Percentiles rank a stretch among this genome's conserved stretches.
These are phyloP conservation scores for Chlorophyllum brunneum DNA, from an alignment of 768 basidiomycete species.

Conservation along the genomic window DNA sequence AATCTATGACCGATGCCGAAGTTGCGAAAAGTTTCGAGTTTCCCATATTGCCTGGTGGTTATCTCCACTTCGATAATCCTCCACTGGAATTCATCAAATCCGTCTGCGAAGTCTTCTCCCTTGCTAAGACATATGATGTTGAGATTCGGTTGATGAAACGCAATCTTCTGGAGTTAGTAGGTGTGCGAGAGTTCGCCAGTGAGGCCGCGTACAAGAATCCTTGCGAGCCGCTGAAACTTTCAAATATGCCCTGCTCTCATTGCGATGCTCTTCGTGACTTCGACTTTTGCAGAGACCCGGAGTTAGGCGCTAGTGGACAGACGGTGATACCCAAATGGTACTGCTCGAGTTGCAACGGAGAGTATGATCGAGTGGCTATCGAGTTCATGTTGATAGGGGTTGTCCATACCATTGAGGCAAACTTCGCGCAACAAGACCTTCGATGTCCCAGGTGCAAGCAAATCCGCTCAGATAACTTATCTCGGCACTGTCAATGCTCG, in stretches of 20 bases:
- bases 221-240: slow-evolving; percentile 80
- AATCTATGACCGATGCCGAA: slow-evolving; percentile 53
- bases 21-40: slow-evolving; percentile 63
- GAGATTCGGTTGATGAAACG: slow-evolving; percentile 89
- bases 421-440: slow-evolving; percentile 87
- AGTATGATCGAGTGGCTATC: slow-evolving; percentile 86
- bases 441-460: slow-evolving; percentile 87
- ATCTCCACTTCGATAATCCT: slow-evolving; percentile 76
- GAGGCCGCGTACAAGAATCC: slow-evolving; percentile 90
- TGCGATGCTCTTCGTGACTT: slow-evolving; percentile 87
- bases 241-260: slow-evolving; percentile 83
- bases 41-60: slow-evolving; percentile 83
- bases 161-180: slow-evolving; percentile 84
- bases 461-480: slow-evolving; percentile 85
- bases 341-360: slow-evolving; percentile 70
- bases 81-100: slow-evolving; percentile 89
- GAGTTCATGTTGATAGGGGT: slow-evolving; percentile 83
- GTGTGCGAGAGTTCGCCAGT: slow-evolving; percentile 79
- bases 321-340: slow-evolving; percentile 58
- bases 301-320: slow-evolving; percentile 60
- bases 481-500: slow-evolving; percentile 83
- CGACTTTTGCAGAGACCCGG: slow-evolving; percentile 92
- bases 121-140: slow-evolving; percentile 77
- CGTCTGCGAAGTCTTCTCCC: slow-evolving; percentile 72
- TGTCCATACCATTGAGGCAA: slow-evolving; percentile 63